Evolutionary conservation across 2,329 filamentous ascomycete species (phyloP), one percentile per base, ranked within the genome.

Genomic region (Diaporthe velutina): DNA sequence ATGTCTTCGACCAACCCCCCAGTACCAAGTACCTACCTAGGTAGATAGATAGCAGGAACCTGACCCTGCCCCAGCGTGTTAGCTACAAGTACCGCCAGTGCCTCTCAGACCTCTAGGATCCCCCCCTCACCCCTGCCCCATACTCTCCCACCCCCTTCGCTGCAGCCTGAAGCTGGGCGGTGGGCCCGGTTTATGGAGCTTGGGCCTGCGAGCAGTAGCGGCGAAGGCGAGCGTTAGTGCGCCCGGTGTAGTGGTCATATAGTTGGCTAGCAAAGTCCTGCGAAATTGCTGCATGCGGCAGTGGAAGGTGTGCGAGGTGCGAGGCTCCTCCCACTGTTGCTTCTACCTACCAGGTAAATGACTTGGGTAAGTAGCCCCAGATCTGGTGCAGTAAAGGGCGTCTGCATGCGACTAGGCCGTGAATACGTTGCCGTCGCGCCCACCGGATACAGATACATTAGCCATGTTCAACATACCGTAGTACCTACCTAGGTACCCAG

Each of bases 271-370:
- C 61, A 52, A 33, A 13, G 19, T 38, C 38, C 1, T 2, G 15
- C 19, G 35, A 8, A n/a, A 28, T 19, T 19, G 42, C 68, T 71
- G 68, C 68, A 71, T 60, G 40, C 68, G 68, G 68, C 40, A 22
- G 40, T 60, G 68, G 68, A 52, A 22, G 48, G 22, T 25, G 33
- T 7, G 8, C 19, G 61, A n/a, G 17, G 40, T 22, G 25, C 40
- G 15, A 19, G 12, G 42, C 61, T 42, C 54, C 28, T 52, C 54
- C 25, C 33, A 60, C 35, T 40, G 5, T 55, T 17, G 13, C 35
- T 10, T 9, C 35, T 3, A 13, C 57, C 22, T 17, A 19, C 13
- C 52, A 60, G 55, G 12, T n/a, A n/a, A n/a, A n/a, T n/a, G n/a
- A n/a, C n/a, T 5, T 12, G 40, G 17, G 40, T 17, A 42, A 17